phyloP scores from a whole-genome alignment of 2,329 filamentous ascomycete genomes.

The Fusarium albidum region DNA sequence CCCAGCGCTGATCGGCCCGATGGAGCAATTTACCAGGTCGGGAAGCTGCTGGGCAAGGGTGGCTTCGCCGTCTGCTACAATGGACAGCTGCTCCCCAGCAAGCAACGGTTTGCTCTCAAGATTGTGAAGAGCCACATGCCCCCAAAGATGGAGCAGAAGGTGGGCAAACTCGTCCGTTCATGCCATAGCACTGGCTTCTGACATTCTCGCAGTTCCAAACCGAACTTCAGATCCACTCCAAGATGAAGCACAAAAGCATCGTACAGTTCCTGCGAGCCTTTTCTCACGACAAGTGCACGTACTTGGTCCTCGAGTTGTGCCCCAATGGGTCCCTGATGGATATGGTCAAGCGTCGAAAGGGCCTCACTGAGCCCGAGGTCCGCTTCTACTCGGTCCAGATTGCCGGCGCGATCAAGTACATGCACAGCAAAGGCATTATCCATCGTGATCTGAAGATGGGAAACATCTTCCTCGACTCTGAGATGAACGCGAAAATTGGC shows the following conservation, averaged over 20 bases:
- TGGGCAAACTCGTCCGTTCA: constrained; percentile 44
- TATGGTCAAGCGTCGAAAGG: constrained; percentile 92
- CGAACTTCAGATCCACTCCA: constrained; percentile 97
- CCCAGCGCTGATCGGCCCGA: constrained; percentile 73
- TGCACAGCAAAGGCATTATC: constrained; percentile 95
- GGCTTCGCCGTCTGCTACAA: constrained; percentile 85
- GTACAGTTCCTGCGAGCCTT: constrained; percentile 96
- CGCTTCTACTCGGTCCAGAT: constrained; percentile 94
- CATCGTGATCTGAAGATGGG: constrained; percentile 98
- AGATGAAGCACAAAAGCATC: constrained; percentile 95
- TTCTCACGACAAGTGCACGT: constrained; percentile 87
- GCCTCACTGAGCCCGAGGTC: constrained; percentile 91
- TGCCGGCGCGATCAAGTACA: constrained; percentile 96
- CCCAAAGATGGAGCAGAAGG: constrained; percentile 85
- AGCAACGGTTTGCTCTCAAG: constrained; percentile 77
- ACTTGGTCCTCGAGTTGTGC: constrained; percentile 92
- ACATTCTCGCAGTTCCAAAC: constrained; percentile 66
- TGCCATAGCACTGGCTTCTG: constrained; percentile 7
- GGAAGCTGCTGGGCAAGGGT: constrained; percentile 79
- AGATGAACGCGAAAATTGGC: constrained; percentile 98
- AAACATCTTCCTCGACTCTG: constrained; percentile 91
- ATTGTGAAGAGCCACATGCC: constrained; percentile 87
- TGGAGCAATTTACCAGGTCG: constrained; percentile 77
- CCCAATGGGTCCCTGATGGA: constrained; percentile 97
- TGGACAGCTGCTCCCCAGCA: constrained; percentile 71